Percentiles rank a stretch among this genome's conserved stretches.
phyloP scores from a whole-genome alignment of 805 yeast genomes.

The Cyberlindnera euphorbiae region DNA sequence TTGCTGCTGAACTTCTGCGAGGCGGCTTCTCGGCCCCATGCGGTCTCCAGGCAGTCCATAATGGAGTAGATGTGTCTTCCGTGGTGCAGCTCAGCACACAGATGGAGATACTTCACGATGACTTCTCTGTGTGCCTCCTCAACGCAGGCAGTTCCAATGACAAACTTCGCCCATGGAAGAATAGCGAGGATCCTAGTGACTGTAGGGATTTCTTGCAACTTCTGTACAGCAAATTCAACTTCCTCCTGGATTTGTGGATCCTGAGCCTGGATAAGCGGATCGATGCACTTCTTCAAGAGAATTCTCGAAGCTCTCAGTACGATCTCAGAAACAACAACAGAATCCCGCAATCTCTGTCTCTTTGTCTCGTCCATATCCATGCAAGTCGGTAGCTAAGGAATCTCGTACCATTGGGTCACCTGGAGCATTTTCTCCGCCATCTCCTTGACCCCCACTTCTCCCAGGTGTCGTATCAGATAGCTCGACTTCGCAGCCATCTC shows the following conservation, averaged over 20 bases:
- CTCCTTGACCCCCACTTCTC: slow-evolving; percentile 6
- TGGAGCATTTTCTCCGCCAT: slow-evolving; percentile 17
- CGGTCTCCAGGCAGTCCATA: slow-evolving; percentile 5
- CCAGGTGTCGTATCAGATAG: slow-evolving; percentile 22
- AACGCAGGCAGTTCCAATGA: neutral
- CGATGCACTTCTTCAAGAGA: too few relatives aligned
- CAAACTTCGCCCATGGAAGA: too few relatives aligned
- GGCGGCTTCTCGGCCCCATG: slow-evolving; percentile 3
- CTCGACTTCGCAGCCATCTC: slow-evolving; percentile 34
- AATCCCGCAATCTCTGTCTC: slow-evolving; percentile 15
- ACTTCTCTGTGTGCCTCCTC: slow-evolving; percentile 3
- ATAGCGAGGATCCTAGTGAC: too few relatives aligned
- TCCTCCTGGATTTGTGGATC: too few relatives aligned
- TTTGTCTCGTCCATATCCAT: neutral
- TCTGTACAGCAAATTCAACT: too few relatives aligned
- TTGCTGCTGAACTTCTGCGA: neutral
- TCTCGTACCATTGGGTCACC: slow-evolving; percentile 15
- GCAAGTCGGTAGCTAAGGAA: slow-evolving; percentile 16
- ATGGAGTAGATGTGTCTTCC: slow-evolving; percentile 9
- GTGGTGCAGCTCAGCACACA: slow-evolving; percentile 11
- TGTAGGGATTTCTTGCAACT: too few relatives aligned
- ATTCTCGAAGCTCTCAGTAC: slow-evolving; percentile 1
- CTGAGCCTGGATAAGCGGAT: too few relatives aligned
- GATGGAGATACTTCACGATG: slow-evolving; percentile 4
- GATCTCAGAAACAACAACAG: slow-evolving; percentile 12